Evolutionary conservation across 2,329 filamentous ascomycete genomes (phyloP).

Genomic region (Fusarium sp.): DNA sequence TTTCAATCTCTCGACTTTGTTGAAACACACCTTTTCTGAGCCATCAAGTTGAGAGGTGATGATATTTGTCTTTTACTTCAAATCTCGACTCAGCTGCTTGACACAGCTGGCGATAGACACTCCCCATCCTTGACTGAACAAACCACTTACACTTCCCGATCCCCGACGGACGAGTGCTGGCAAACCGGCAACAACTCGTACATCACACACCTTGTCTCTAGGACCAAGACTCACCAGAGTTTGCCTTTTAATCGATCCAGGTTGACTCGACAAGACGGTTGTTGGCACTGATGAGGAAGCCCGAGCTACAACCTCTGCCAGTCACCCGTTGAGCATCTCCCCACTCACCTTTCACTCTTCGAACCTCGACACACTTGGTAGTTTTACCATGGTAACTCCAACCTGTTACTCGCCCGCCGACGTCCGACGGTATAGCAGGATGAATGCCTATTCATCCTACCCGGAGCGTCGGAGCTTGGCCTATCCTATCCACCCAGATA

Average conservation of each 20-base stretch:
- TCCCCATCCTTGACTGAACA: slow-evolving; percentile 8
- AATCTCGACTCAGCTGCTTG: slow-evolving; percentile 7
- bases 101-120: slow-evolving; percentile 3
- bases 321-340: neutral
- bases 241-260: neutral
- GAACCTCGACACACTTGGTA: neutral
- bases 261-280: slow-evolving; percentile 8
- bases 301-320: neutral
- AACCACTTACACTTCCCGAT: slow-evolving; percentile 10
- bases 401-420: slow-evolving; percentile 35
- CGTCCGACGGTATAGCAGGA: slow-evolving; percentile 31
- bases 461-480: slow-evolving; percentile 35
- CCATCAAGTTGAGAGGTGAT: slow-evolving; percentile 4
- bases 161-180: slow-evolving; percentile 33
- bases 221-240: neutral
- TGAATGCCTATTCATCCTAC: slow-evolving; percentile 35
- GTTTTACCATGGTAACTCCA: slow-evolving; percentile 37
- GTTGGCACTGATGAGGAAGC: slow-evolving; percentile 24
- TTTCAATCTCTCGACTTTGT: slow-evolving; percentile 10
- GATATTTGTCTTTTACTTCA: neutral
- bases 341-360: slow-evolving; percentile 4
- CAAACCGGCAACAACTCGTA: slow-evolving; percentile 18
- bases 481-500: slow-evolving; percentile 36
- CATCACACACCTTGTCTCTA: slow-evolving; percentile 13
- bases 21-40: slow-evolving; percentile 1